Conservation (phyloP, 2,329 filamentous ascomycete species). For the Neopestalotiopsis sp. region DNA sequence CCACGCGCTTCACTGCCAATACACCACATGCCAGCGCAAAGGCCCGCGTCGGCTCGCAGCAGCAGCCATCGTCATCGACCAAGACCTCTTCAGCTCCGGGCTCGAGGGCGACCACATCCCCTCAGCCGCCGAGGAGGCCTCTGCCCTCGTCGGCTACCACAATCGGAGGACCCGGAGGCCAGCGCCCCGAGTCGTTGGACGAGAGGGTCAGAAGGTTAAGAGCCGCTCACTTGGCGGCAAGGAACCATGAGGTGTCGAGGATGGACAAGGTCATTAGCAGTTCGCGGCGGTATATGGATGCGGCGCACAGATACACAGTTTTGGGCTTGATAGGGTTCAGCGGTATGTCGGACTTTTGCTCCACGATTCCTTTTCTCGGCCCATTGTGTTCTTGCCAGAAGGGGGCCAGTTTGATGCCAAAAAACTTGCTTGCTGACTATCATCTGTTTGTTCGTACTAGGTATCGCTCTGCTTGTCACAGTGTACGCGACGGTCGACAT, state of each 20-base stretch:
- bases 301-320: conserved; percentile 61
- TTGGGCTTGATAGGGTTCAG: conserved; percentile 61
- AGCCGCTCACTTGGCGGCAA: conserved; percentile 71
- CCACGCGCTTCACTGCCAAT: conserved; percentile 78
- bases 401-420: too few relatives aligned
- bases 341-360: conserved; percentile 45
- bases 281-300: conserved; percentile 58
- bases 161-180: conserved; percentile 32
- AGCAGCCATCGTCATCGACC: conserved; percentile 41
- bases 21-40: conserved; percentile 75
- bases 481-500: conserved; percentile 67
- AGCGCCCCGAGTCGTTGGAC: conserved; percentile 65
- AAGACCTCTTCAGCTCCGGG: conserved; percentile 19
- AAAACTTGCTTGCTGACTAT: not conserved
- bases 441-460: conserved; percentile 36
- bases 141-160: conserved; percentile 23
- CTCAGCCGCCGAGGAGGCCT: conserved; percentile 18
- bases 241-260: conserved; percentile 60
- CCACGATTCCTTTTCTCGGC: conserved; percentile 4
- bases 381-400: too few relatives aligned
- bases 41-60: conserved; percentile 31
- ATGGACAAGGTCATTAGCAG: conserved; percentile 56
- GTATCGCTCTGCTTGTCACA: conserved; percentile 60
- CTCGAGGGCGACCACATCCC: not conserved
- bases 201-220: conserved; percentile 73